phyloP scores from a whole-genome alignment of 129 eudicot species.

The Centella asiatica region DNA sequence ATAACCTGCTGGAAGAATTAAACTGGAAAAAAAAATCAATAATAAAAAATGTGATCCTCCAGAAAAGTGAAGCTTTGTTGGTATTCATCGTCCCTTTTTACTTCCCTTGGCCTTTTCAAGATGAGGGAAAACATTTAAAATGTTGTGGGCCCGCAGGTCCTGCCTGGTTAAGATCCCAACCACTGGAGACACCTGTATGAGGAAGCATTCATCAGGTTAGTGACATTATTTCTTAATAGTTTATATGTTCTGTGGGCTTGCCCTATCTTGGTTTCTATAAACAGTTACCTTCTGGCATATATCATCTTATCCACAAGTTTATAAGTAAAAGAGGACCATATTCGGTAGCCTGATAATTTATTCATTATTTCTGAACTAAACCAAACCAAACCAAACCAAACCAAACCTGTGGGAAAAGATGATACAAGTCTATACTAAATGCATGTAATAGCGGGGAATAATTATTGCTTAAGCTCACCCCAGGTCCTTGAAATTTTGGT shows the following conservation, averaged over 20 bases:
- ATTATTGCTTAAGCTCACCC: conserved; percentile 33
- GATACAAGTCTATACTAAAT: neutral
- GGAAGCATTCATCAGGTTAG: conserved; percentile 30
- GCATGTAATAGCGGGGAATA: conserved; percentile 1
- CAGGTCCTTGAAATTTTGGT: conserved; percentile 61
- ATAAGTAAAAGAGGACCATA: neutral
- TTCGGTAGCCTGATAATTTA: neutral
- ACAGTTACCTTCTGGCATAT: neutral
- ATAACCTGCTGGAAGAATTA: conserved; percentile 24
- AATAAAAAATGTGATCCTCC: conserved; percentile 6
- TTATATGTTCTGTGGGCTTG: neutral
- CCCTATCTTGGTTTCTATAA: neutral
- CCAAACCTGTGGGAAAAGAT: conserved; percentile 1
- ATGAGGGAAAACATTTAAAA: conserved; percentile 48
- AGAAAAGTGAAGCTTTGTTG: neutral
- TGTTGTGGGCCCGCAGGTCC: conserved; percentile 84
- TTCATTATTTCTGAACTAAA: too few species aligned
- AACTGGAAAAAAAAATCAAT: conserved; percentile 16
- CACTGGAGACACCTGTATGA: conserved; percentile 60
- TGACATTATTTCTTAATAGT: conserved; percentile 4
- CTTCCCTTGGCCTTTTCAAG: conserved; percentile 35
- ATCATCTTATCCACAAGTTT: neutral
- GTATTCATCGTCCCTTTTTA: conserved; percentile 28
- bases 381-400: too few species aligned
- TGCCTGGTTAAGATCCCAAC: conserved; percentile 92